phyloP scores from a whole-genome alignment of 805 yeast genomes.

The Limtongia smithiae region DNA sequence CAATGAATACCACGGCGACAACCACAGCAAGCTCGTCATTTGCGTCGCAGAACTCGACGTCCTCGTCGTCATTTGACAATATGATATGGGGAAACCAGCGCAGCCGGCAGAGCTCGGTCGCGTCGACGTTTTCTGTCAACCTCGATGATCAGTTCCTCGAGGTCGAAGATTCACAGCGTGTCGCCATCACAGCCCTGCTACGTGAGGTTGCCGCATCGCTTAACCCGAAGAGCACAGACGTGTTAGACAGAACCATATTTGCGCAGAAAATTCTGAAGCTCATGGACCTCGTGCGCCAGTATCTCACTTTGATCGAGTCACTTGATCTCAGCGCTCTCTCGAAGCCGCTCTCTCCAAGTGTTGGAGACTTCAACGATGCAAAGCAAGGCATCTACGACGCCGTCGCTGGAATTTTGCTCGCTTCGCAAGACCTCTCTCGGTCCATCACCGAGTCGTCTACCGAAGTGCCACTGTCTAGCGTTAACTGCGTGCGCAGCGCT shows the following conservation, averaged over 20 bases:
- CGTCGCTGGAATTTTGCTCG: constrained; percentile 58
- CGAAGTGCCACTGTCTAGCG: background rate
- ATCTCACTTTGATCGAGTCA: constrained; percentile 40
- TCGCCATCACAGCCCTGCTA: constrained; percentile 5
- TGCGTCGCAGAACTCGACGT: too few relatives aligned
- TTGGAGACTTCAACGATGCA: constrained; percentile 59
- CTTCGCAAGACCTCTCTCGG: constrained; percentile 57
- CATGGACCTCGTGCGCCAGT: constrained; percentile 21
- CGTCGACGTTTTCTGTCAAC: background rate
- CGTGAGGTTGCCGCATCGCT: constrained; percentile 18
- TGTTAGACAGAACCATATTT: constrained; percentile 1
- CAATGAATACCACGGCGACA: too few relatives aligned
- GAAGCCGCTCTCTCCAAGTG: constrained; percentile 21
- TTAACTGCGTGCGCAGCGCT: constrained; percentile 7
- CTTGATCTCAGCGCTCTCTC: constrained; percentile 31
- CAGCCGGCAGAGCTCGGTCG: constrained; percentile 6
- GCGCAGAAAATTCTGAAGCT: constrained; percentile 12
- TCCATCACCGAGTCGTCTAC: background rate
- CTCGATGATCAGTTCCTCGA: constrained; percentile 16
- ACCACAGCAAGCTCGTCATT: too few relatives aligned
- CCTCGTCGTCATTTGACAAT: constrained; percentile 4
- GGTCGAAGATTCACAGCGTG: constrained; percentile 6
- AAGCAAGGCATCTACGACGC: constrained; percentile 63
- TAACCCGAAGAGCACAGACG: constrained; percentile 10
- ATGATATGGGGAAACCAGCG: constrained; percentile 3